Evolutionary conservation across 1,139 yeast species (phyloP).

Genomic region (Yamadazyma pseudoaaseri): DNA sequence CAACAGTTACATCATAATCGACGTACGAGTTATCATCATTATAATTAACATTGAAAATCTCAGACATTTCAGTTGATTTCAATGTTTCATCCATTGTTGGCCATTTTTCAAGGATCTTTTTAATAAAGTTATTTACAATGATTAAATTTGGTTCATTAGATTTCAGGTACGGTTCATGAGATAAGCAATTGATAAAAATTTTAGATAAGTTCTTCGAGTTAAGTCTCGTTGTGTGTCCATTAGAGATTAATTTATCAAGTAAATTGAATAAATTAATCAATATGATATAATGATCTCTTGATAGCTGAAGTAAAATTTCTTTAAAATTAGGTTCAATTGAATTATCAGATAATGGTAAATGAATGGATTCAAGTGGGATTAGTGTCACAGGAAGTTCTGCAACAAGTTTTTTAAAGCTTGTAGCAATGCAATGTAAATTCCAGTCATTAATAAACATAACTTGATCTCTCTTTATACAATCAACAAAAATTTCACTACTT

Average conservation of each 20-base stretch:
- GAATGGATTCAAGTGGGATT: conserved; percentile 41
- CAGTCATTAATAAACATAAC: conserved; percentile 59
- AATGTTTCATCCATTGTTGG: conserved; percentile 10
- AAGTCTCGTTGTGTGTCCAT: conserved; percentile 41
- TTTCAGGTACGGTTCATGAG: conserved; percentile 49
- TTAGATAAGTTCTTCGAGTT: conserved; percentile 45
- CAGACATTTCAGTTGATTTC: conserved; percentile 19
- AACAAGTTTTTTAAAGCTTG: conserved; percentile 50
- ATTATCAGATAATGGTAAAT: conserved; percentile 49
- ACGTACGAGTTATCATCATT: conserved; percentile 31
- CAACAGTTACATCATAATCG: conserved; percentile 31
- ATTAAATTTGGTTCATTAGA: conserved; percentile 45
- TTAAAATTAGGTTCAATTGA: conserved; percentile 33
- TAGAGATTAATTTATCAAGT: conserved; percentile 10
- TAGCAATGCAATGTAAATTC: conserved; percentile 60
- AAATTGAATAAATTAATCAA: conserved; percentile 13
- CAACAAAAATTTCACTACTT: conserved; percentile 48
- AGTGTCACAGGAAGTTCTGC: conserved; percentile 44
- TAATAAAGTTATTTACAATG: conserved; percentile 51
- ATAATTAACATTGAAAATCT: conserved; percentile 19
- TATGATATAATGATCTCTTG: conserved; percentile 10
- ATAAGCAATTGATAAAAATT: conserved; percentile 49
- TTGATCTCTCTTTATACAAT: conserved; percentile 56
- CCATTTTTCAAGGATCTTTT: conserved; percentile 51
- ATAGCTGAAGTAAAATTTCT: conserved; percentile 7